Conservation (phyloP, 2,329 filamentous ascomycete genomes). For the Graphilbum fragrans region DNA sequence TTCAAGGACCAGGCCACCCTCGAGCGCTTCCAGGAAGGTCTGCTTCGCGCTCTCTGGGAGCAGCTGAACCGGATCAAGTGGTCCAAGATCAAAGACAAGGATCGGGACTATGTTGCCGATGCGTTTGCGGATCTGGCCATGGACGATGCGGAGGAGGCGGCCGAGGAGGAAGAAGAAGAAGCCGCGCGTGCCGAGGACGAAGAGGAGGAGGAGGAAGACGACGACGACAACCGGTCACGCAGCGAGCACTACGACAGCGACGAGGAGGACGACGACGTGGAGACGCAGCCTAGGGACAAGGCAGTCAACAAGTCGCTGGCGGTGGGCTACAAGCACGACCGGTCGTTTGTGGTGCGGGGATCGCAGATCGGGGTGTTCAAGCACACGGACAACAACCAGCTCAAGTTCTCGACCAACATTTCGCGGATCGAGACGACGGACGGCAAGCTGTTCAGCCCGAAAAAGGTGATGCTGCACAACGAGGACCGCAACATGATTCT, state of each 20-base stretch:
- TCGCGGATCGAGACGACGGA: conserved; percentile 85
- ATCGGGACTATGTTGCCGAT: conserved; percentile 88
- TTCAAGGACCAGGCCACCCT: conserved; percentile 76
- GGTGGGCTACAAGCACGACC: conserved; percentile 92
- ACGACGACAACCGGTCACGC: conserved; percentile 41
- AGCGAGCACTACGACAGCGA: conserved; percentile 48
- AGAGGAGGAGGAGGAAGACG: conserved; percentile 41
- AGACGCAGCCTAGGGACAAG: conserved; percentile 52
- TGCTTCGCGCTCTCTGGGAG: conserved; percentile 96
- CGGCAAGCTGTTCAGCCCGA: conserved; percentile 81
- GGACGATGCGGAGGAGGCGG: conserved; percentile 56
- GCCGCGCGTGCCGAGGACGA: conserved; percentile 34
- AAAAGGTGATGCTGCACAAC: conserved; percentile 92
- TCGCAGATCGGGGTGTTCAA: conserved; percentile 99
- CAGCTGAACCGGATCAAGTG: conserved; percentile 90
- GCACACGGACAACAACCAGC: conserved; percentile 80
- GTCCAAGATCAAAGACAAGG: conserved; percentile 82
- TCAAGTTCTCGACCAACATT: conserved; percentile 95
- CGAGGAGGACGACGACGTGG: conserved; percentile 68
- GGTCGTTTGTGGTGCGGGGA: conserved; percentile 91
- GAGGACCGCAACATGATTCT: conserved; percentile 84
- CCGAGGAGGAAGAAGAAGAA: conserved; percentile 19
- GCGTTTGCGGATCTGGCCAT: conserved; percentile 91
- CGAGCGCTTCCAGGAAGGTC: conserved; percentile 80
- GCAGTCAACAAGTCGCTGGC: conserved; percentile 89